Base-by-base conservation (phyloP, 352 stramenopile species). In the Ochromonadaceae sp. region DNA sequence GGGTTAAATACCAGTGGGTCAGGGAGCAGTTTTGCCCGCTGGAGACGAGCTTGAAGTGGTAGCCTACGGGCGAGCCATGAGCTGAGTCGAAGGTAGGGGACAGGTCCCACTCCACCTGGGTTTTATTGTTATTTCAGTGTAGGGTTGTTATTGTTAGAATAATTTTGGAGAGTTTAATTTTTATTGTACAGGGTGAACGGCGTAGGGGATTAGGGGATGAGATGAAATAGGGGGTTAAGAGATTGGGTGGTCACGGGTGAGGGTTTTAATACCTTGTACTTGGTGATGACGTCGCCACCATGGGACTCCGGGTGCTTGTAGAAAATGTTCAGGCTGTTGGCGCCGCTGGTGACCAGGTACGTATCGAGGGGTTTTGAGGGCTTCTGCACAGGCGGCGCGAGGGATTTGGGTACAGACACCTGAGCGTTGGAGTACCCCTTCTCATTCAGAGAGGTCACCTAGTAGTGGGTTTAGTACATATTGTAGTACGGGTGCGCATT, bases 81-180 rank as follows among this genome's bases (percentile, higher is more conserved):
- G 59, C 60, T 0, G 79, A 86, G 55, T 82, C 72, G 57, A 94
- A 95, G 28, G 69, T 78, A 0, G 78, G 66, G 0, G 67, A 74
- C 2, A 72, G 67, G 63, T 97, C 91, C 91, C 91, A 97, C 72
- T 97, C 89, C 4, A 96, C 75, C 0, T 80, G 81, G n/a, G n/a
- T n/a, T n/a, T n/a, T n/a, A n/a, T n/a, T n/a, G n/a, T n/a, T n/a
- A n/a, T n/a, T n/a, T n/a, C n/a, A n/a, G n/a, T n/a, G n/a, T n/a
- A n/a, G n/a, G n/a, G n/a, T n/a, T n/a, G n/a, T n/a, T n/a, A n/a
- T n/a, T n/a, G n/a, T n/a, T n/a, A n/a, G n/a, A n/a, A n/a, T n/a
- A n/a, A n/a, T n/a, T n/a, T n/a, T n/a, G n/a, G n/a, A n/a, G n/a
- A n/a, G n/a, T n/a, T n/a, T n/a, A n/a, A n/a, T n/a, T n/a, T n/a